A percentile compares a stretch with the other conserved stretches of the same genome.
These are phyloP conservation scores for Lasiosphaeria hispida DNA, from an alignment of 495 filamentous ascomycete genomes.

Conservation along the genomic window DNA sequence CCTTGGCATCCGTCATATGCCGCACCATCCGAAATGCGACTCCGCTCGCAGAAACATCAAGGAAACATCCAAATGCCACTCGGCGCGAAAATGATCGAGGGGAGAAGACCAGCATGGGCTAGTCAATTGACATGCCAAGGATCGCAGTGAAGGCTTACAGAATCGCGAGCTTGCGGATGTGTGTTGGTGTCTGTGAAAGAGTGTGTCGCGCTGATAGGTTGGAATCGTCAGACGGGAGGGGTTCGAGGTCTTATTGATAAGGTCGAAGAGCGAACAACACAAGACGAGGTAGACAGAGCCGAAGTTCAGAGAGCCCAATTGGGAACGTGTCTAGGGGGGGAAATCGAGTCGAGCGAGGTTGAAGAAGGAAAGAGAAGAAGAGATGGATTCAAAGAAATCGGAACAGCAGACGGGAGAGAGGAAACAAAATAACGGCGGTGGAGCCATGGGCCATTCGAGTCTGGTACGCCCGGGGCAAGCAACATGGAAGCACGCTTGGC, in stretches of 20 bases:
- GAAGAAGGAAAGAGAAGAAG: slow-evolving; percentile 22
- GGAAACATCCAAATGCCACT: slow-evolving; percentile 1
- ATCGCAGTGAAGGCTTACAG: slow-evolving; percentile 5
- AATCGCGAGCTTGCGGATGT: neutral
- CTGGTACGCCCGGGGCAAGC: slow-evolving; percentile 8
- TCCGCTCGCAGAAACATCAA: too few species aligned
- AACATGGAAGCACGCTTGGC: slow-evolving; percentile 25
- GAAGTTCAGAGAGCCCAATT: slow-evolving; percentile 1
- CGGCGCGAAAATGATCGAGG: neutral
- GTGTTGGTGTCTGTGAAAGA: neutral
- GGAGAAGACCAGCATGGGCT: neutral
- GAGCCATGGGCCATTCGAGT: neutral
- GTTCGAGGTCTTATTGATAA: neutral
- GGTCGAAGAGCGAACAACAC: slow-evolving; percentile 30
- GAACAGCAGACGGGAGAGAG: slow-evolving; percentile 20
- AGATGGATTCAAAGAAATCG: slow-evolving; percentile 3
- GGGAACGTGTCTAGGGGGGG: slow-evolving; percentile 24
- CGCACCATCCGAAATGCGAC: neutral
- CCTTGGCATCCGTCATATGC: slow-evolving; percentile 14
- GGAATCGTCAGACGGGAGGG: neutral
- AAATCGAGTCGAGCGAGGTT: slow-evolving; percentile 34
- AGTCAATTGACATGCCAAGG: slow-evolving; percentile 2
- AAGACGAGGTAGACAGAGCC: slow-evolving; percentile 23
- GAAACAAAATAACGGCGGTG: slow-evolving; percentile 32
- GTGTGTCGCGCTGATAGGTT: neutral